phyloP scores from a whole-genome alignment of 306 rosid species.

The Prunus dulcis region DNA sequence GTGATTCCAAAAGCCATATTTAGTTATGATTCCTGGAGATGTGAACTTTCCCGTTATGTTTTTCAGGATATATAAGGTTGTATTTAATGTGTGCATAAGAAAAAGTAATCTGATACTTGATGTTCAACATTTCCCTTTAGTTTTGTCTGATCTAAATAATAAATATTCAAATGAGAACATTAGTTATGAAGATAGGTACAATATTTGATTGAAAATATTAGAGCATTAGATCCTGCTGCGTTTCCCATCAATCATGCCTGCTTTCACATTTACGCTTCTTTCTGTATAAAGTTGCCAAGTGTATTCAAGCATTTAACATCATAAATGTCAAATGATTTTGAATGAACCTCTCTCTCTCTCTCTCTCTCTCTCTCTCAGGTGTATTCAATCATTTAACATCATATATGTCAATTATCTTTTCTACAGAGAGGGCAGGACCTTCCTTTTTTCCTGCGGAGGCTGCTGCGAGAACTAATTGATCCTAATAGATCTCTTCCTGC shows the following conservation, averaged over 20 bases:
- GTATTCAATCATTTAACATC: conserved; percentile 1
- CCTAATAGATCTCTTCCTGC: conserved; percentile 82
- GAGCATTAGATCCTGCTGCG: background rate
- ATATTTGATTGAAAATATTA: background rate
- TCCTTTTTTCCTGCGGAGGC: conserved; percentile 75
- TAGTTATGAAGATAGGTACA: background rate
- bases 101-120: background rate
- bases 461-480: conserved; percentile 57
- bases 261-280: no score
- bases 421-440: conserved; percentile 69
- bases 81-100: background rate
- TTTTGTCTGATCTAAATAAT: no score
- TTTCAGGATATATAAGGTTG: background rate
- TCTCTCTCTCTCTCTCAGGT: background rate
- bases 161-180: background rate
- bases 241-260: background rate
- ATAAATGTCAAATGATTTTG: background rate
- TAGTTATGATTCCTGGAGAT: background rate
- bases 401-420: conserved; percentile 18
- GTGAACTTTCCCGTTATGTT: background rate
- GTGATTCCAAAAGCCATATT: background rate
- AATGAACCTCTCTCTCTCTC: background rate
- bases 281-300: no score
- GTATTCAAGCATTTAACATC: no score
- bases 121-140: background rate